Conservation (phyloP, 768 basidiomycete species). For the Mycena haematopus region DNA sequence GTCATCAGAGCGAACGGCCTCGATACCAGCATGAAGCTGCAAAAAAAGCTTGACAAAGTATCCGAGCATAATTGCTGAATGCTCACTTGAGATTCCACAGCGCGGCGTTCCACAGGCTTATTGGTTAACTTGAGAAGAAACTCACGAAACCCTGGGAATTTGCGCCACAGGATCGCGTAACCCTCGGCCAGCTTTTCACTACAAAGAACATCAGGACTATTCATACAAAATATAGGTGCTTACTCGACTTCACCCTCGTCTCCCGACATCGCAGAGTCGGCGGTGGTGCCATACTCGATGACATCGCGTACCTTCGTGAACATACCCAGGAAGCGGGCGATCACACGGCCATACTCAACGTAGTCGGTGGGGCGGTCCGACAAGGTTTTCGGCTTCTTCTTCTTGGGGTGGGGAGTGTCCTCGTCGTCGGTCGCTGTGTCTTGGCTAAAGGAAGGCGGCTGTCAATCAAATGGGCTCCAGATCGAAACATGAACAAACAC, state of each 20-base stretch:
- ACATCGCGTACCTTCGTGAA: not conserved
- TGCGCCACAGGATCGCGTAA: not conserved
- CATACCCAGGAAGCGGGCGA: slow-evolving; percentile 1
- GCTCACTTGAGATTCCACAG: not conserved
- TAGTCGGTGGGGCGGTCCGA: not conserved
- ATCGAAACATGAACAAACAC: not conserved
- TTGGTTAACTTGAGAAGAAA: slow-evolving; percentile 1
- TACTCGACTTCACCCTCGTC: not conserved
- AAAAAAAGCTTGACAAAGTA: not conserved
- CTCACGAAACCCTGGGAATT: slow-evolving; percentile 5
- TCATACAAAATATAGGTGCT: not conserved
- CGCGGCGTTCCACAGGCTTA: not conserved
- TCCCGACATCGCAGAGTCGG: not conserved
- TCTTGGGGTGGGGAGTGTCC: not conserved
- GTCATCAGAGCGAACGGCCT: not conserved
- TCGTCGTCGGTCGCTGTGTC: not conserved
- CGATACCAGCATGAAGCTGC: not conserved
- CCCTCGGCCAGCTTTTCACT: not conserved
- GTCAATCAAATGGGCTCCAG: not conserved
- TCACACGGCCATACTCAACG: not conserved
- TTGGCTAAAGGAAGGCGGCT: not conserved
- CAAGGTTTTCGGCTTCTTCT: not conserved
- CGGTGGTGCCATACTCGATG: slow-evolving; percentile 1
- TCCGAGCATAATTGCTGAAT: not conserved
- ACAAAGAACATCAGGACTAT: not conserved